Percentiles rank a stretch among this genome's conserved stretches.
Conservation (phyloP, 2,329 filamentous ascomycete species). For the Xylariaceae sp. region DNA sequence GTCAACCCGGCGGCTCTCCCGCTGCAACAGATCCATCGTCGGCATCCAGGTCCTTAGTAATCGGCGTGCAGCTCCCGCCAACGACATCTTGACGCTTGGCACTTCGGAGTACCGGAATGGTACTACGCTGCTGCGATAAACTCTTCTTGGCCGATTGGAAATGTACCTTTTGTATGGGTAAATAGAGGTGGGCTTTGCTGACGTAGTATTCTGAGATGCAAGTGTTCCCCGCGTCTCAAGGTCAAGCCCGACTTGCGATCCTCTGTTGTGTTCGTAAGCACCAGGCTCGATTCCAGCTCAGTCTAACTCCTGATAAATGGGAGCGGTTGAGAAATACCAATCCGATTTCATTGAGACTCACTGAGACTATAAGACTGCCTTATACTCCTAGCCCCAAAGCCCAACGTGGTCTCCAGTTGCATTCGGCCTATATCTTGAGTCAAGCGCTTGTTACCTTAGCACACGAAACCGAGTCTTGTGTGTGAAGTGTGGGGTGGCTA, state of each 20-base stretch:
- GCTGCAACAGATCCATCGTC: slow-evolving; percentile 1
- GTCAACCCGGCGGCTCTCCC: background rate
- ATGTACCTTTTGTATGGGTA: background rate
- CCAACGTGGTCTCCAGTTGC: too few relatives aligned
- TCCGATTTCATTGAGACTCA: too few relatives aligned
- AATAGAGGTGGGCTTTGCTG: background rate
- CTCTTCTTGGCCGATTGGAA: background rate
- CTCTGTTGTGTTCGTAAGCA: too few relatives aligned
- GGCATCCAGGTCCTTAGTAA: slow-evolving; percentile 32
- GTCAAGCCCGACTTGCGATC: too few relatives aligned
- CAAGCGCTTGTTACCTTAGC: too few relatives aligned
- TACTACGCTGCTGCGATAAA: background rate
- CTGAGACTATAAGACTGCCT: too few relatives aligned
- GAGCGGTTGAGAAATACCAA: too few relatives aligned
- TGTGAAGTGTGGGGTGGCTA: background rate
- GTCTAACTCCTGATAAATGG: too few relatives aligned
- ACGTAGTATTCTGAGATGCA: background rate
- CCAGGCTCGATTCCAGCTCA: too few relatives aligned
- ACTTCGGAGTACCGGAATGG: too few relatives aligned
- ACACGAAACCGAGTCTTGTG: background rate
- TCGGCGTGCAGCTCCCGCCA: slow-evolving; percentile 23
- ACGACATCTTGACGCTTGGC: slow-evolving; percentile 11
- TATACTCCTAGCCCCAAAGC: too few relatives aligned
- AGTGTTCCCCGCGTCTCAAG: background rate
- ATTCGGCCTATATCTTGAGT: too few relatives aligned